Evolutionary conservation across 495 filamentous ascomycete genomes (phyloP).

Genomic region (Penicillium bialowiezense): DNA sequence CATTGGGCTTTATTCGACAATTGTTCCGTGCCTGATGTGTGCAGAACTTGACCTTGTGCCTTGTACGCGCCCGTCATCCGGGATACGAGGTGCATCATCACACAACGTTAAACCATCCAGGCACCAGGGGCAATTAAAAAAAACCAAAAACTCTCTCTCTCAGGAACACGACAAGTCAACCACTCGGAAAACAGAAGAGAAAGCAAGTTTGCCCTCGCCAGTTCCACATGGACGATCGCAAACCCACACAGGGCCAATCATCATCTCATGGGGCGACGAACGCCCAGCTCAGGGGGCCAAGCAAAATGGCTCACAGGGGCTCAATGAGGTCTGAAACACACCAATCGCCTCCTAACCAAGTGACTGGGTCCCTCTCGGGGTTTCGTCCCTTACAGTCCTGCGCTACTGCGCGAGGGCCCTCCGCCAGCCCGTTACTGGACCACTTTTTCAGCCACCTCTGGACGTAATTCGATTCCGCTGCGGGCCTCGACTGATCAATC

Average conservation of each 20-base stretch:
- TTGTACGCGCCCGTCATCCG: background rate
- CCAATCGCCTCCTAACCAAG: constrained; percentile 1
- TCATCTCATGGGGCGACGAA: background rate
- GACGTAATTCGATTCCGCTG: constrained; percentile 1
- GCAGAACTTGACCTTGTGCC: too few relatives aligned
- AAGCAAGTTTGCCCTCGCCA: constrained; percentile 1
- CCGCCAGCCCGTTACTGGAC: constrained; percentile 4
- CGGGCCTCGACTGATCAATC: constrained; percentile 7
- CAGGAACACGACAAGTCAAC: background rate
- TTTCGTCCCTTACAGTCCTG: constrained; percentile 7
- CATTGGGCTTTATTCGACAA: too few relatives aligned
- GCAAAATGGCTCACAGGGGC: constrained; percentile 1
- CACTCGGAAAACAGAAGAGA: background rate
- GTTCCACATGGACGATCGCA: constrained; percentile 5
- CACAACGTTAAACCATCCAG: background rate
- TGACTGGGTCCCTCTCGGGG: background rate
- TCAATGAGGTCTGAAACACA: constrained; percentile 3
- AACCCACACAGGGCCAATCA: constrained; percentile 5
- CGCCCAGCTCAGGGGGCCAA: background rate
- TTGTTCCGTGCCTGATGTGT: too few relatives aligned
- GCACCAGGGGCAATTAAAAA: constrained; percentile 9
- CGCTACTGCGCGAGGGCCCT: constrained; percentile 1
- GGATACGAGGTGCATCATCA: background rate
- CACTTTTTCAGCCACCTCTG: constrained; percentile 9
- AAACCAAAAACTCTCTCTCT: too few relatives aligned